Evolutionary conservation across 2,329 filamentous ascomycete genomes (phyloP).

Genomic region (Coniochaeta hoffmannii): DNA sequence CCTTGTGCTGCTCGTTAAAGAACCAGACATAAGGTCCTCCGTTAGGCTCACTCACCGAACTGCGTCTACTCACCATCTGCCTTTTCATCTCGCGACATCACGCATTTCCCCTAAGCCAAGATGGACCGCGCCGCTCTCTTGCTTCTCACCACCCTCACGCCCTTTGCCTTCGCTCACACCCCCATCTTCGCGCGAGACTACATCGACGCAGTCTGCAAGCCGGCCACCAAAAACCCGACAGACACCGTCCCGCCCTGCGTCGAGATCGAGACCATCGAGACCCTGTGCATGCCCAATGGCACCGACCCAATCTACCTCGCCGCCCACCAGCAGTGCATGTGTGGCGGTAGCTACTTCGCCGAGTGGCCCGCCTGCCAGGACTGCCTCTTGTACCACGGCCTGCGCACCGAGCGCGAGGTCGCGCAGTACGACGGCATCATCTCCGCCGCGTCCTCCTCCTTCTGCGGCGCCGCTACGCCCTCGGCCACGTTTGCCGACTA

Average conservation of each 20-base stretch:
- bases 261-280: conserved; percentile 25
- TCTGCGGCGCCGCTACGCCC: conserved; percentile 23
- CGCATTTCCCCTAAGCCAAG: not conserved
- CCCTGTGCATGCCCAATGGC: conserved; percentile 24
- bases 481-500: conserved; percentile 26
- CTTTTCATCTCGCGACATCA: not conserved
- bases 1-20: not conserved
- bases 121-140: not conserved
- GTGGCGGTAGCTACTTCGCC: conserved; percentile 32
- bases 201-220: conserved; percentile 16
- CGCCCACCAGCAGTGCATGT: conserved; percentile 30
- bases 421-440: conserved; percentile 27
- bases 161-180: not conserved
- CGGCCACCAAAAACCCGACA: conserved; percentile 4
- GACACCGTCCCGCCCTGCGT: conserved; percentile 21
- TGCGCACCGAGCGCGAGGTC: conserved; percentile 25
- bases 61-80: not conserved
- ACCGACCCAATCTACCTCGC: conserved; percentile 17
- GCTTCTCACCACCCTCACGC: not conserved
- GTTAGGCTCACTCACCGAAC: not conserved
- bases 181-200: conserved; percentile 10
- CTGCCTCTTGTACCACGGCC: conserved; percentile 32
- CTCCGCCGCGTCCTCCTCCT: conserved; percentile 17
- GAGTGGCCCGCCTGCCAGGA: conserved; percentile 34
- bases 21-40: not conserved